A percentile compares a stretch with the other conserved stretches of the same genome.
Evolutionary conservation across 768 basidiomycete species (phyloP).

Genomic region (Kwoniella botswanensis): DNA sequence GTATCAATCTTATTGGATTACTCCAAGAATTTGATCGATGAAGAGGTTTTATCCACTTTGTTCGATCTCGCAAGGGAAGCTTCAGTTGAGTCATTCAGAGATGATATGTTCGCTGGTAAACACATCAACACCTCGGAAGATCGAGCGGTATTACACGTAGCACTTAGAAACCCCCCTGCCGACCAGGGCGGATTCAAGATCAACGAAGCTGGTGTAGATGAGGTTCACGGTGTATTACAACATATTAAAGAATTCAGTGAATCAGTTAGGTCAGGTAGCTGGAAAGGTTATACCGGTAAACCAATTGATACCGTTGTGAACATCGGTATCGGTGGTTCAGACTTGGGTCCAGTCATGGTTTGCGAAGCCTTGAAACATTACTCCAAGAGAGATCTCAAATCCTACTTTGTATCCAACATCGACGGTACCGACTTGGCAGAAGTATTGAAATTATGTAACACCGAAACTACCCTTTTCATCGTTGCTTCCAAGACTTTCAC

Average conservation of each 20-base stretch:
- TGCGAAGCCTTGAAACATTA: constrained; percentile 95
- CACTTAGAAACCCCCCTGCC: constrained; percentile 71
- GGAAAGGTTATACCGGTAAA: constrained; percentile 99
- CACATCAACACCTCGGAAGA: constrained; percentile 99
- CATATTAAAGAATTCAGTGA: constrained; percentile 93
- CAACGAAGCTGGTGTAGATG: constrained; percentile 72
- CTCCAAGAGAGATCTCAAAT: constrained; percentile 81
- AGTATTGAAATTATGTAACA: constrained; percentile 76
- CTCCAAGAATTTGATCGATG: constrained; percentile 93
- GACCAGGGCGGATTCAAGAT: constrained; percentile 73
- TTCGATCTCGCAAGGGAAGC: constrained; percentile 84
- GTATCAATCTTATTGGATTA: constrained; percentile 90
- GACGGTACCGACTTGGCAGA: constrained; percentile 97
- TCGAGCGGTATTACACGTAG: constrained; percentile 93
- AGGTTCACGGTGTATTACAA: constrained; percentile 79
- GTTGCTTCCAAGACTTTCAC: constrained; percentile 99
- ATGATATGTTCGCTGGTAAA: constrained; percentile 92
- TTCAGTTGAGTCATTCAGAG: constrained; percentile 77
- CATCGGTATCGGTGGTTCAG: constrained; percentile 98
- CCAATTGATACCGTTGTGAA: constrained; percentile 92
- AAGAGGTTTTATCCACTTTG: constrained; percentile 78
- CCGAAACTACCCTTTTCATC: constrained; percentile 94
- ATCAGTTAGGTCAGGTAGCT: constrained; percentile 77
- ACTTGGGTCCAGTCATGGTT: constrained; percentile 98
- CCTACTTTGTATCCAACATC: constrained; percentile 94